phyloP scores from a whole-genome alignment of 305 asterid species.

The Ilex paraguariensis region DNA sequence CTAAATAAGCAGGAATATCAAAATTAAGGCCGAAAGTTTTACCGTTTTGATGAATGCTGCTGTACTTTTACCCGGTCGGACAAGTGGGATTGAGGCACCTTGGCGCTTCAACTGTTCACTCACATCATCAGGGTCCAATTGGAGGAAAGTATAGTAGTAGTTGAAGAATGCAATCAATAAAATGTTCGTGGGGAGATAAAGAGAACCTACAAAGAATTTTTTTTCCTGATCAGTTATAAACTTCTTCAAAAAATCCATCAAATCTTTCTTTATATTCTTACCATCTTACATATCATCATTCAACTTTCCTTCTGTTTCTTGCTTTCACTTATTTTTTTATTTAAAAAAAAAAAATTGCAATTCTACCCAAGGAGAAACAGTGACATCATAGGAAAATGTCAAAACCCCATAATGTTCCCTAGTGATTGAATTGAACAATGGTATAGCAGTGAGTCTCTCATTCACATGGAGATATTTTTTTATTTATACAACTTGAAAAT shows the following conservation, averaged over 20 bases:
- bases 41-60: slow-evolving; percentile 81
- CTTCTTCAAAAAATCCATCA: background rate
- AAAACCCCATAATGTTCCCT: too few relatives aligned
- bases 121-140: slow-evolving; percentile 94
- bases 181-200: slow-evolving; percentile 81
- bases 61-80: slow-evolving; percentile 94
- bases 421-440: too few relatives aligned
- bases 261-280: background rate
- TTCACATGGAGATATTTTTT: too few relatives aligned
- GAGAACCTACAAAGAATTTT: slow-evolving; percentile 51
- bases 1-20: too few relatives aligned
- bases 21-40: slow-evolving; percentile 1
- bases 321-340: too few relatives aligned
- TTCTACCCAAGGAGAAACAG: too few relatives aligned
- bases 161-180: slow-evolving; percentile 92
- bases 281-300: too few relatives aligned
- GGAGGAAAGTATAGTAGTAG: slow-evolving; percentile 94
- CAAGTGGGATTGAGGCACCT: slow-evolving; percentile 96
- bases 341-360: too few relatives aligned
- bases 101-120: slow-evolving; percentile 96
- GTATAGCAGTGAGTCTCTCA: too few relatives aligned
- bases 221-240: slow-evolving; percentile 9
- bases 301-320: too few relatives aligned
- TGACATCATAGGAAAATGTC: too few relatives aligned
- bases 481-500: too few relatives aligned